Base-by-base conservation (phyloP, 2,329 filamentous ascomycete genomes). In the Ophiostoma perfectum region DNA sequence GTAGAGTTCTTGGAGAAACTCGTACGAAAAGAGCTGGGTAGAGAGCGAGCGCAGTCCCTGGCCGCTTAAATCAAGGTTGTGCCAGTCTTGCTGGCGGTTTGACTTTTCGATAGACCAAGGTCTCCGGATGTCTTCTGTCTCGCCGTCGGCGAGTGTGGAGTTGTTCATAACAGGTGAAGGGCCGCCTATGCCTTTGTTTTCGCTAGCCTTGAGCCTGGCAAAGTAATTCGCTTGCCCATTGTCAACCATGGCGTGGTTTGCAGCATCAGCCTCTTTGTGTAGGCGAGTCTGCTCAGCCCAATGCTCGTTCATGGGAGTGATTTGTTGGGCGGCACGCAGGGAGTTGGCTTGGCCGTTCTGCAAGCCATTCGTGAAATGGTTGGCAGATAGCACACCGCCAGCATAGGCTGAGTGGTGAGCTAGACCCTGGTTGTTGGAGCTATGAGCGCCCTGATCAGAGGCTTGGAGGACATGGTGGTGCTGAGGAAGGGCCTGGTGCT, bases 61-160 rank as follows among this genome's bases (percentile, higher is more conserved):
- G n/a, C 95, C 95, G 74, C 93, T 95, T 77, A 98, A 89, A 78
- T 99, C 95, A 74, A 99, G 83, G 72, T 93, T 93, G 77, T 92
- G 87, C 95, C 95, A 98, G 75, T 93, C 90, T 78, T 97, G 90
- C 72, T 89, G 82, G 74, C 88, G 87, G 71, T 85, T 83, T 70
- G 85, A 85, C 90, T 82, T 74, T 89, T 89, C 74, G 88, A 84
- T 63, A 83, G 86, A 70, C 85, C 79, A 75, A 44, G 86, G 86
- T 68, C 86, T 79, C 74, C 86, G 82, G 73, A 84, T 81, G 73
- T 88, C 85, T 64, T 84, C 83, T 16, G 79, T 74, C 70, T 87
- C 85, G 68, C 82, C 81, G 64, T 88, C 85, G 64, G 81, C 80
- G 38, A 82, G 75, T n/a, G 80, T 80, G 11, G 79, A 77, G 68